Evolutionary conservation across 1,284 basidiomycete species (phyloP).

Genomic region (Microbotryum violaceum): DNA sequence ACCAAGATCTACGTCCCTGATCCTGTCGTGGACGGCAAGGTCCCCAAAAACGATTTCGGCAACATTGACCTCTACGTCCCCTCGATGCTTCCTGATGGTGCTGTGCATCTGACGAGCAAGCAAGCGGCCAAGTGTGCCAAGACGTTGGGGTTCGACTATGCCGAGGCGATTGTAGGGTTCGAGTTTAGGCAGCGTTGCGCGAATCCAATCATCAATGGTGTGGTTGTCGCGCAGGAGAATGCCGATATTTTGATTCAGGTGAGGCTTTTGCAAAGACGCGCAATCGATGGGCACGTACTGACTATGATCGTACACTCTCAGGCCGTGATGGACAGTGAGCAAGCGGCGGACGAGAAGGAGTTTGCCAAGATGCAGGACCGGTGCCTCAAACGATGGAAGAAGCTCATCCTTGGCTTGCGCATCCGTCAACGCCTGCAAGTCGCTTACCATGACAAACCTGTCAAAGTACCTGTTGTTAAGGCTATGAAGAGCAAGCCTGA

Average conservation of each 20-base stretch:
- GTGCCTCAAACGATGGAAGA: slow-evolving; percentile 79
- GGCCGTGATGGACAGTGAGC: slow-evolving; percentile 44
- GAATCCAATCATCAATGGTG: slow-evolving; percentile 72
- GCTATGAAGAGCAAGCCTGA: not conserved
- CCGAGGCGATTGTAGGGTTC: slow-evolving; percentile 91
- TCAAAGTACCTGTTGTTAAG: not conserved
- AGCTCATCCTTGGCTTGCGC: slow-evolving; percentile 76
- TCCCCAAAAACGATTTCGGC: slow-evolving; percentile 93
- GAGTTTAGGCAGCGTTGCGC: slow-evolving; percentile 90
- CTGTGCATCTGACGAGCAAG: slow-evolving; percentile 78
- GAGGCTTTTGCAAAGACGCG: slow-evolving; percentile 1
- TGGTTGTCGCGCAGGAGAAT: slow-evolving; percentile 78
- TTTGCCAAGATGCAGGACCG: slow-evolving; percentile 67
- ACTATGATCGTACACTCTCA: not conserved
- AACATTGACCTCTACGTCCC: slow-evolving; percentile 95
- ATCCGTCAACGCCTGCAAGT: slow-evolving; percentile 58
- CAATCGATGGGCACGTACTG: not conserved
- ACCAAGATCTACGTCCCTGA: slow-evolving; percentile 73
- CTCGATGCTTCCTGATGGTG: slow-evolving; percentile 86
- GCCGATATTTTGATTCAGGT: slow-evolving; percentile 71
- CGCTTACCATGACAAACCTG: not conserved
- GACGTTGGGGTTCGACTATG: slow-evolving; percentile 76
- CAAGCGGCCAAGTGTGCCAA: slow-evolving; percentile 81
- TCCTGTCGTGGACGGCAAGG: slow-evolving; percentile 74
- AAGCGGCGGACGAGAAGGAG: slow-evolving; percentile 67